Evolutionary conservation across 305 asterid species (phyloP).

Genomic region (Solanum hybrid): DNA sequence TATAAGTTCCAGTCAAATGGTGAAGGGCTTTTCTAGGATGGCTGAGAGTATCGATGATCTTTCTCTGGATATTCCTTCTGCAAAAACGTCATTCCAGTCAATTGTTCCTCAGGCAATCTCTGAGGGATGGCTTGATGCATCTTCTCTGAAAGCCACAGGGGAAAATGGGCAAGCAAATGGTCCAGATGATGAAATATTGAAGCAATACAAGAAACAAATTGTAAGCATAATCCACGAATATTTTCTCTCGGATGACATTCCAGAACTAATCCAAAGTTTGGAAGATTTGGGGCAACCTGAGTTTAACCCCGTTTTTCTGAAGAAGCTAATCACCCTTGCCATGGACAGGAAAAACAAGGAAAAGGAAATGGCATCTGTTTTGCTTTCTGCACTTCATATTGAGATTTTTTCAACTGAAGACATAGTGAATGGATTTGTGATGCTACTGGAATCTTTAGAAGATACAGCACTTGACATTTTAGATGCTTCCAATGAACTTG

Average conservation of each 20-base stretch:
- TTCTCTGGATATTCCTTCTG: constrained; percentile 75
- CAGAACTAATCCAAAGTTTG: constrained; percentile 72
- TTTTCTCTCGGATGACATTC: constrained; percentile 80
- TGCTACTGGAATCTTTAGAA: constrained; percentile 84
- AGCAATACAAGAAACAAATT: constrained; percentile 53
- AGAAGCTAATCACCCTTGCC: constrained; percentile 79
- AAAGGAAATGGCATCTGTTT: constrained; percentile 92
- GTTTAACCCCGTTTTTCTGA: constrained; percentile 65
- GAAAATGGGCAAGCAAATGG: constrained; percentile 26
- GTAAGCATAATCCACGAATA: constrained; percentile 70
- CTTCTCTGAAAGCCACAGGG: constrained; percentile 29
- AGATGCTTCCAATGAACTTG: constrained; percentile 84
- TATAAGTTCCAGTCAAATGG: constrained; percentile 79
- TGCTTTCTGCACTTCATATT: constrained; percentile 78
- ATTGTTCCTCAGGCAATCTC: constrained; percentile 54
- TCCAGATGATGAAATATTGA: constrained; percentile 32
- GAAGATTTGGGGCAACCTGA: constrained; percentile 69
- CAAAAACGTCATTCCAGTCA: constrained; percentile 36
- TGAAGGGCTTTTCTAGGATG: constrained; percentile 57
- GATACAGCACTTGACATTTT: constrained; percentile 86
- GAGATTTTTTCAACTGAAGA: constrained; percentile 85
- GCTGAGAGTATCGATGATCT: constrained; percentile 76
- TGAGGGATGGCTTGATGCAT: constrained; percentile 74
- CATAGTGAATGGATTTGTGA: constrained; percentile 69
- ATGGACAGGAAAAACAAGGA: constrained; percentile 91